These are phyloP conservation scores for Aspergillus incahuasiensis DNA, from an alignment of 495 filamentous ascomycete species.

Conservation along the genomic window DNA sequence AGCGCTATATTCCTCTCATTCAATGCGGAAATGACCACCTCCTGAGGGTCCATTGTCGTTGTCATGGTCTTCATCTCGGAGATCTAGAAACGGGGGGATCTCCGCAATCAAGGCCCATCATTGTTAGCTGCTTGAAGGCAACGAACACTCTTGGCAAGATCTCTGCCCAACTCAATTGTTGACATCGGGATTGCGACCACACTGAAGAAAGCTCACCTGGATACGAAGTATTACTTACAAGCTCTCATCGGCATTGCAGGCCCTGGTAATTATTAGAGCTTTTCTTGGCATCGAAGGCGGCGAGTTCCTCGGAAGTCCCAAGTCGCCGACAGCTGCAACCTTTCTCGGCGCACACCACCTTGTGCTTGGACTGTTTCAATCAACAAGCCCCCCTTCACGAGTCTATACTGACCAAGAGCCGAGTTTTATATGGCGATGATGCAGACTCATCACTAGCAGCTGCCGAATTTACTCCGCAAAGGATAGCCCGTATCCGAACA, in stretches of 20 bases:
- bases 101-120: background rate
- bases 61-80: background rate
- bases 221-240: too few species aligned
- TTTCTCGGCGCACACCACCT: background rate
- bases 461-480: background rate
- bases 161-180: background rate
- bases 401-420: background rate
- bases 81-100: background rate
- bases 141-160: background rate
- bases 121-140: background rate
- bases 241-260: background rate
- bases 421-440: background rate
- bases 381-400: too few species aligned
- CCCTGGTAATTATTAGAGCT: background rate
- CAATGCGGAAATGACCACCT: constrained; percentile 15
- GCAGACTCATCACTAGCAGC: background rate
- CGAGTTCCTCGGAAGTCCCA: constrained; percentile 5
- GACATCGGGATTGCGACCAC: background rate
- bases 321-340: too few species aligned
- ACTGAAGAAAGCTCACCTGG: background rate
- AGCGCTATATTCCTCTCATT: constrained; percentile 29
- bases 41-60: constrained; percentile 13
- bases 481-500: background rate
- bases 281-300: constrained; percentile 17
- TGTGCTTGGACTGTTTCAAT: too few species aligned